Percentiles rank a stretch among this genome's conserved stretches.
phyloP scores from a whole-genome alignment of 192 early-diverging fungal genomes.

The Lunasporangiospora selenospora region DNA sequence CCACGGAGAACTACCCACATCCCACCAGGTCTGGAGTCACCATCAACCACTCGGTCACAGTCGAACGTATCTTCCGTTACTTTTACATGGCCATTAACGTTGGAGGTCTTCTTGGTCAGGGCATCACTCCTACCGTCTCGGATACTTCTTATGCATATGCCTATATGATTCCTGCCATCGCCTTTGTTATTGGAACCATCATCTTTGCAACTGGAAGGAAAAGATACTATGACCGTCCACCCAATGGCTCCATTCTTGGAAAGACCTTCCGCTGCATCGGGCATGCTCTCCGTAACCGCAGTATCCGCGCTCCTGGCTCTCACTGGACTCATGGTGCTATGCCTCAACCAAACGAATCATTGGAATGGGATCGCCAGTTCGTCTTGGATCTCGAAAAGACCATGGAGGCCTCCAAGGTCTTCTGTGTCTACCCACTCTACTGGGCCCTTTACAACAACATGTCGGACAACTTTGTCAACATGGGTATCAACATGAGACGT shows the following conservation, averaged over 20 bases:
- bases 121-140: conserved; percentile 61
- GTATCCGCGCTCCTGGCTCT: conserved; percentile 17
- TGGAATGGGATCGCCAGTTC: conserved; percentile 64
- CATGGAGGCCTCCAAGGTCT: conserved; percentile 67
- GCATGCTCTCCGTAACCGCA: conserved; percentile 43
- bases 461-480: conserved; percentile 56
- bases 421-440: conserved; percentile 44
- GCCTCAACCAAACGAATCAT: conserved; percentile 37
- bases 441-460: conserved; percentile 36
- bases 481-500: conserved; percentile 54
- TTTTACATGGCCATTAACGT: conserved; percentile 77
- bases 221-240: conserved; percentile 58
- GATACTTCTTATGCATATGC: conserved; percentile 63
- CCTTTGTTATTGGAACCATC: conserved; percentile 60
- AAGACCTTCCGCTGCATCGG: conserved; percentile 52
- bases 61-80: conserved; percentile 75
- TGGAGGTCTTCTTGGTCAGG: conserved; percentile 64
- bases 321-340: conserved; percentile 55
- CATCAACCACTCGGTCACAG: conserved; percentile 64
- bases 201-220: conserved; percentile 60
- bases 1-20: conserved; percentile 60
- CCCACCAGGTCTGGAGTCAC: conserved; percentile 58
- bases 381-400: conserved; percentile 62
- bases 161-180: conserved; percentile 63
- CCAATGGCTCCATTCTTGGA: conserved; percentile 61